Conservation (phyloP, 2,329 filamentous ascomycete genomes). For the Pseudogymnoascus sp. region DNA sequence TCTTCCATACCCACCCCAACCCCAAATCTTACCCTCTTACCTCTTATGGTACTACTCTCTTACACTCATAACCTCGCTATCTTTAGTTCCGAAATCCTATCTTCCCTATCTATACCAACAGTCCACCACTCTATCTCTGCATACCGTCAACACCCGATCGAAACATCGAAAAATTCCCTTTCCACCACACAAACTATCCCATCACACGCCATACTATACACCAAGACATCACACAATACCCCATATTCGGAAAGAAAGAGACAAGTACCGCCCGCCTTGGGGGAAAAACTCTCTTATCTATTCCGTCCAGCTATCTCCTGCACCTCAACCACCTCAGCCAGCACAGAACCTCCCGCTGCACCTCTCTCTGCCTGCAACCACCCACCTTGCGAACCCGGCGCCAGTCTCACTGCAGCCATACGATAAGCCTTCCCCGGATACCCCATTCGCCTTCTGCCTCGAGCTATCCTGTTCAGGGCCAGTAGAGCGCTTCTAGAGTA, state of each 20-base stretch:
- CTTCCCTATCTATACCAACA: neutral
- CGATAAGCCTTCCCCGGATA: conserved; percentile 5
- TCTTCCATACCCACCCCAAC: neutral
- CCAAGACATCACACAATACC: neutral
- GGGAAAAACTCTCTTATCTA: neutral
- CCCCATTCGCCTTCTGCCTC: conserved; percentile 6
- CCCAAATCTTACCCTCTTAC: neutral
- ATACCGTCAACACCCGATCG: conserved; percentile 5
- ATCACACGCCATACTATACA: neutral
- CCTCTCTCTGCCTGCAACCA: neutral
- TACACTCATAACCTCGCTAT: neutral
- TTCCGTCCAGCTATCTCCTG: neutral
- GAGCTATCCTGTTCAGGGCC: conserved; percentile 2
- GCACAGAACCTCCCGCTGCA: neutral
- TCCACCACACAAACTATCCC: neutral
- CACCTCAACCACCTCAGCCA: neutral
- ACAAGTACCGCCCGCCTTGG: neutral
- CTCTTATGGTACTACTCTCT: neutral
- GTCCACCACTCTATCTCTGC: neutral
- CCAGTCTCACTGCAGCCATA: neutral
- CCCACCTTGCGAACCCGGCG: neutral
- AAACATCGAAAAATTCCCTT: neutral
- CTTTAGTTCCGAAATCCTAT: no score
- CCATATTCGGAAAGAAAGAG: neutral
- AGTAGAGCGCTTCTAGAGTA: conserved; percentile 7